Conservation (phyloP, 2,329 filamentous ascomycete genomes). For the Fusarium marasasianum region DNA sequence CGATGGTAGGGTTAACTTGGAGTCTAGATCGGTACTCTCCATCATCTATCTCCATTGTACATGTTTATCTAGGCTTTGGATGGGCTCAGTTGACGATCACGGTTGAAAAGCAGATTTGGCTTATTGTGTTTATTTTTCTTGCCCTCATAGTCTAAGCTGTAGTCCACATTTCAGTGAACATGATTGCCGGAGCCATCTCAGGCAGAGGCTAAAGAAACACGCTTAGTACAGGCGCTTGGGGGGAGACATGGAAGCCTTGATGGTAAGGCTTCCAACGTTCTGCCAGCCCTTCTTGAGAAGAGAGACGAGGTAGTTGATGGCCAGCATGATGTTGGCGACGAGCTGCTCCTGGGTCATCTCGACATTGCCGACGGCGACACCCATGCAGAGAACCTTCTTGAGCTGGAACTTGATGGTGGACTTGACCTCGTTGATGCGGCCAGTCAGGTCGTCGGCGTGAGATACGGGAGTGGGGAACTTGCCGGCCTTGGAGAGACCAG, state of each 20-base stretch:
- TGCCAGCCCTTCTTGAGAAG: conserved; percentile 99
- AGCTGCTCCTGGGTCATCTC: conserved; percentile 97
- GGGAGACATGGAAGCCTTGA: conserved; percentile 99
- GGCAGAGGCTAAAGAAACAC: conserved; percentile 36
- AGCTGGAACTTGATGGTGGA: conserved; percentile 99
- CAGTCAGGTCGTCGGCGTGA: conserved; percentile 90
- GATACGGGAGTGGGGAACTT: conserved; percentile 99
- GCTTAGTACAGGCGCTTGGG: conserved; percentile 96
- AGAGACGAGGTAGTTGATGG: conserved; percentile 99
- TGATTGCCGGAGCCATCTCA: conserved; percentile 32
- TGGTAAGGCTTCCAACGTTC: conserved; percentile 99
- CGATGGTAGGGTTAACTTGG: background rate
- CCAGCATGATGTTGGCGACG: conserved; percentile 98
- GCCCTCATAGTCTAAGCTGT: conserved; percentile 31
- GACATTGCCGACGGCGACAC: conserved; percentile 98
- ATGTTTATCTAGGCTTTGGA: background rate
- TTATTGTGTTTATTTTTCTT: conserved; percentile 32
- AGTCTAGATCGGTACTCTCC: background rate
- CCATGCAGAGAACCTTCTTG: conserved; percentile 99
- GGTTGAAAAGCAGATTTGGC: conserved; percentile 10
- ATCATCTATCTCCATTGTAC: background rate
- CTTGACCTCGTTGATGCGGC: conserved; percentile 99
- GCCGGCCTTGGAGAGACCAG: conserved; percentile 98
- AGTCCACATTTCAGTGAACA: conserved; percentile 31
- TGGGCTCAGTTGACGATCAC: background rate